Percentiles rank a stretch among this genome's conserved stretches.
phyloP scores from a whole-genome alignment of 2,329 filamentous ascomycete species.

The Fusarium chaquense region DNA sequence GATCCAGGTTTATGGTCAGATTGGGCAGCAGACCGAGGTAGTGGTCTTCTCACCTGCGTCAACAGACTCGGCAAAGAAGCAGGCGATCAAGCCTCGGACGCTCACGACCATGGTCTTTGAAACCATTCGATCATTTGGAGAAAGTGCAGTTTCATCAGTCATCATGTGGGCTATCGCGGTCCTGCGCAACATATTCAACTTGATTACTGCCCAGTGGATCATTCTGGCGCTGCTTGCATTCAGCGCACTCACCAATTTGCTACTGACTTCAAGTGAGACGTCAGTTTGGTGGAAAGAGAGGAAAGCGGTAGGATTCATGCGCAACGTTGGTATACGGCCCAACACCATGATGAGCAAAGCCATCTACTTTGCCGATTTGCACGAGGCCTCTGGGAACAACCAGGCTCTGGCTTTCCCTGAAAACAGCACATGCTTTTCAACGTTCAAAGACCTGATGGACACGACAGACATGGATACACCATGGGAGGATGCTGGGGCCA shows the following conservation, averaged over 20 bases:
- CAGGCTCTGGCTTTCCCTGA: slow-evolving; percentile 53
- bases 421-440: slow-evolving; percentile 70
- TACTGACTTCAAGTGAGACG: slow-evolving; percentile 79
- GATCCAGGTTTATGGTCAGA: slow-evolving; percentile 81
- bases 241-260: slow-evolving; percentile 78
- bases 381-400: slow-evolving; percentile 66
- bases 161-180: slow-evolving; percentile 81
- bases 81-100: slow-evolving; percentile 70
- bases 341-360: slow-evolving; percentile 85
- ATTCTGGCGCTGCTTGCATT: slow-evolving; percentile 76
- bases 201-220: slow-evolving; percentile 78
- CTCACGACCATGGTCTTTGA: slow-evolving; percentile 79
- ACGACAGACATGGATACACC: slow-evolving; percentile 69
- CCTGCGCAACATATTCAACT: slow-evolving; percentile 73
- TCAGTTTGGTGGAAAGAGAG: slow-evolving; percentile 89
- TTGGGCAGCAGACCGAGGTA: slow-evolving; percentile 76
- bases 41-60: slow-evolving; percentile 68
- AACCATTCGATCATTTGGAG: slow-evolving; percentile 76
- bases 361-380: slow-evolving; percentile 85
- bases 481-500: slow-evolving; percentile 64
- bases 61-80: slow-evolving; percentile 63
- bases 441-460: slow-evolving; percentile 71
- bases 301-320: slow-evolving; percentile 84
- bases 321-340: slow-evolving; percentile 80
- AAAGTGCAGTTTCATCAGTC: slow-evolving; percentile 79